Percentiles rank a stretch among this genome's conserved stretches.
These are phyloP conservation scores for Rhodotorula graminis DNA, from an alignment of 768 basidiomycete species.

Conservation along the genomic window DNA sequence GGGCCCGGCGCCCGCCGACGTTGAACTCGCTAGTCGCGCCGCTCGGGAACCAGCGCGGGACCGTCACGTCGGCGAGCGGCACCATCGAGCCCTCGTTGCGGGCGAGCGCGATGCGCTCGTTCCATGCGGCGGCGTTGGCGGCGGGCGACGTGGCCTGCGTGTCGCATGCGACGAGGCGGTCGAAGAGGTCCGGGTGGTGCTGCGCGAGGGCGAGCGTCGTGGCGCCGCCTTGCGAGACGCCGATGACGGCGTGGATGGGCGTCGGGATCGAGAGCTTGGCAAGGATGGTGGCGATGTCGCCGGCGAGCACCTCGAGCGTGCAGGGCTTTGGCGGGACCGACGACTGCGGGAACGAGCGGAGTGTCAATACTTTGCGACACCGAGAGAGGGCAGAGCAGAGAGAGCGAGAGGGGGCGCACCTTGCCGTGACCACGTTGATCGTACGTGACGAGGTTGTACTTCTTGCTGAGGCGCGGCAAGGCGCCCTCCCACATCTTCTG, in stretches of 20 bases:
- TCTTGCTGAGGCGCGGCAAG: constrained; percentile 40
- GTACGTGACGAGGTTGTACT: constrained; percentile 45
- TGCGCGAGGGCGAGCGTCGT: constrained; percentile 46
- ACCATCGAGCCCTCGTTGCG: constrained; percentile 39
- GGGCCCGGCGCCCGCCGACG: constrained; percentile 35
- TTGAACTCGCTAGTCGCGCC: constrained; percentile 38
- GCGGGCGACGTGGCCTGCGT: constrained; percentile 46
- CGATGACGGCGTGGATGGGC: constrained; percentile 45
- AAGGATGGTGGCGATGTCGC: constrained; percentile 45
- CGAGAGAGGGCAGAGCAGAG: neutral
- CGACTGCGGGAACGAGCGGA: constrained; percentile 27
- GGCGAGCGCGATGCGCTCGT: constrained; percentile 46
- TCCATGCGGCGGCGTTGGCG: constrained; percentile 46
- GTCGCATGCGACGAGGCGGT: constrained; percentile 45
- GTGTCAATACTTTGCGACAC: neutral
- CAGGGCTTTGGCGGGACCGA: constrained; percentile 40
- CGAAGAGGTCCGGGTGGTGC: constrained; percentile 36
- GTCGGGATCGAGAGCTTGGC: constrained; percentile 40
- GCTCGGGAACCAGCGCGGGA: constrained; percentile 46
- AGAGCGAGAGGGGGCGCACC: constrained; percentile 9
- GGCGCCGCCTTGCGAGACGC: constrained; percentile 48
- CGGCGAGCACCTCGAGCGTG: constrained; percentile 43
- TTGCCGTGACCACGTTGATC: constrained; percentile 48
- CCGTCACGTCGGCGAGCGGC: constrained; percentile 43
- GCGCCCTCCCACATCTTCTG: constrained; percentile 45